A percentile compares a stretch with the other conserved stretches of the same genome.
Conservation (phyloP, 148 eudicot genomes). For the Rhododendron molle region DNA sequence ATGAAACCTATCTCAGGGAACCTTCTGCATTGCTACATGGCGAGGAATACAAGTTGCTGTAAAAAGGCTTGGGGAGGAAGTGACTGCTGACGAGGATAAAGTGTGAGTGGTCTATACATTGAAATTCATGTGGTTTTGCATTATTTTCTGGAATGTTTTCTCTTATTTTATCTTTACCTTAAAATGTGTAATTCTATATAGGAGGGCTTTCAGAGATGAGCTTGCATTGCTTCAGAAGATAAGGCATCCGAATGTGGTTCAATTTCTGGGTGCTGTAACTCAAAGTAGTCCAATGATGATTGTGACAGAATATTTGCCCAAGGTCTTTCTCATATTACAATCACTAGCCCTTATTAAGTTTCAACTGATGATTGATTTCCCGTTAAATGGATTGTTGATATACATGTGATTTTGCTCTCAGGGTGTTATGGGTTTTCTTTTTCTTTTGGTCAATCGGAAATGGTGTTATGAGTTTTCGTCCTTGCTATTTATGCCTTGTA, state of each 20-base stretch:
- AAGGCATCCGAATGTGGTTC: conserved; percentile 94
- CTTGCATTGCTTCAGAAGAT: conserved; percentile 87
- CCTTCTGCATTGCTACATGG: conserved; percentile 87
- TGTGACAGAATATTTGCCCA: conserved; percentile 85
- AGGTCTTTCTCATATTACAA: conserved; percentile 35
- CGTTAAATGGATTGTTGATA: neutral
- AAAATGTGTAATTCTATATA: conserved; percentile 19
- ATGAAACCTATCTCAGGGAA: conserved; percentile 48
- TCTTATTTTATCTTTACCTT: conserved; percentile 8
- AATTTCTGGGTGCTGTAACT: conserved; percentile 96
- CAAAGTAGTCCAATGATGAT: conserved; percentile 99
- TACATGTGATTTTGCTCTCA: neutral
- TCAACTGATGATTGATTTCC: neutral
- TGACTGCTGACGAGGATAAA: conserved; percentile 74
- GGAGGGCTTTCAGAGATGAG: conserved; percentile 86
- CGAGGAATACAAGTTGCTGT: conserved; percentile 95
- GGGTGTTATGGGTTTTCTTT: neutral
- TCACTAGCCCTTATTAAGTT: neutral
- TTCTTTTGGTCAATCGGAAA: too few relatives aligned
- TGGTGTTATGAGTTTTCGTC: neutral
- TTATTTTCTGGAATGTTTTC: neutral
- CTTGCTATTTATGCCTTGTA: neutral
- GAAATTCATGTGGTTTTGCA: neutral
- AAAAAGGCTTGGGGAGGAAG: conserved; percentile 78
- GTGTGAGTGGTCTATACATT: conserved; percentile 54